Conservation (phyloP, 805 yeast species). For the Candida palmyrensis region DNA sequence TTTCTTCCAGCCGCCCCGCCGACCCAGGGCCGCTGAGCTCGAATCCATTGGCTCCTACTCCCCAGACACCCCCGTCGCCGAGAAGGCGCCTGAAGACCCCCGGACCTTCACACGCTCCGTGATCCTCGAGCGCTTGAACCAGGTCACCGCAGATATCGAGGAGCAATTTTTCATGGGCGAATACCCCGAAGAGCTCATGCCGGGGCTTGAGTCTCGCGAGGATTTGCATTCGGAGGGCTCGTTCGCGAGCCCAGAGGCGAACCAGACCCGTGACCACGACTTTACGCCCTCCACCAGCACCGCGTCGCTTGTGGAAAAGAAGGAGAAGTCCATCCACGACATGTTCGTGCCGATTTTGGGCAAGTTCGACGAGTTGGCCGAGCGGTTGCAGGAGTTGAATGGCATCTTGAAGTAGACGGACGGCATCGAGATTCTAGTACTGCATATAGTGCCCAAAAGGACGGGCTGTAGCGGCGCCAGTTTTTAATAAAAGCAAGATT, state of each 20-base stretch:
- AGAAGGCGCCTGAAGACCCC: not conserved
- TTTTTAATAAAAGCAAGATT: no score
- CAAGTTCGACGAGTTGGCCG: slow-evolving; percentile 41
- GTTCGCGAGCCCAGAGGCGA: not conserved
- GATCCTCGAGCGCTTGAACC: slow-evolving; percentile 32
- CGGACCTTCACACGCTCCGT: slow-evolving; percentile 25
- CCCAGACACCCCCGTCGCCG: slow-evolving; percentile 31
- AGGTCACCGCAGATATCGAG: slow-evolving; percentile 34
- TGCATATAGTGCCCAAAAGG: no score
- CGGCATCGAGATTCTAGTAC: no score
- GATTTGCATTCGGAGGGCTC: slow-evolving; percentile 1
- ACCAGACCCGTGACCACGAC: slow-evolving; percentile 9
- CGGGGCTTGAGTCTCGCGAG: slow-evolving; percentile 25
- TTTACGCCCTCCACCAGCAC: slow-evolving; percentile 34
- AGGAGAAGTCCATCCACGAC: slow-evolving; percentile 38
- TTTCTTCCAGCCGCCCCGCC: not conserved
- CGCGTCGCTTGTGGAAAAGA: slow-evolving; percentile 11
- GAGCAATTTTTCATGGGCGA: slow-evolving; percentile 16
- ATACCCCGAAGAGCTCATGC: slow-evolving; percentile 24
- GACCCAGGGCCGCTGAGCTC: slow-evolving; percentile 4
- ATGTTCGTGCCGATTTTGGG: slow-evolving; percentile 56
- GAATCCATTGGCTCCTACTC: slow-evolving; percentile 34
- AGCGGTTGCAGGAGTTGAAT: slow-evolving; percentile 34
- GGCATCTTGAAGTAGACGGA: slow-evolving; percentile 5
- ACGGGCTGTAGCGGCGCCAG: no score